Evolutionary conservation across 768 basidiomycete genomes (phyloP), one percentile per base, ranked within the genome.

Genomic region (Hygrophorus russula): DNA sequence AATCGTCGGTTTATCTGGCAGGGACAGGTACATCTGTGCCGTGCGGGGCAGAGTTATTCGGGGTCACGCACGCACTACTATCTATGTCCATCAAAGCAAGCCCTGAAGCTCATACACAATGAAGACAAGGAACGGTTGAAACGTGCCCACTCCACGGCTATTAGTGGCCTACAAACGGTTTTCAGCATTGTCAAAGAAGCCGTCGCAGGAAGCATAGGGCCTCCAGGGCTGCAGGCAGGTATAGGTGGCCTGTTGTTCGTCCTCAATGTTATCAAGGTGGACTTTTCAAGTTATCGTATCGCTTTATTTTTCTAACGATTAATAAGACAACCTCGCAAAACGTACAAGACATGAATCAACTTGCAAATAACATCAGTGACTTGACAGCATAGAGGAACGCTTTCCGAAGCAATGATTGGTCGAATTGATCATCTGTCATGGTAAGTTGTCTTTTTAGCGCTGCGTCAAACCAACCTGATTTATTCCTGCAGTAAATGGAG

Each of bases 1-100:
- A 46, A 83, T 64, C 46, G 53, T 57, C 12, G 72, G 54, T 46
- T 65, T 47, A 13, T 55, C 44, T 0, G 74, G 74, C 6, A 80
- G 56, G 24, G 68, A 64, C 20, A 80, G 67, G 2, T 78, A 40
- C 29, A 58, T 55, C 49, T 71, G 56, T 46, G 42, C 27, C n/a
- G 38, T 24, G 18, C 10, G 39, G 45, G 13, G 31, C 13, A 27
- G 12, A 3, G 13, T 45, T 36, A 29, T 14, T 4, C 14, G 37
- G 31, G 36, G 7, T 19, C 4, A 17, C 17, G 13, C n/a, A 13
- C 33, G 3, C 17, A n/a, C n/a, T 17, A n/a, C n/a, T n/a, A n/a
- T n/a, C 34, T 3, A 35, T 35, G 34, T 35, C 34, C n/a, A 35
- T n/a, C 34, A 35, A 5, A 35, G 24, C 24, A 24, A 24, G 24